These are phyloP conservation scores for Ustilago tritici DNA, from an alignment of 1,284 basidiomycete species.

Conservation along the genomic window DNA sequence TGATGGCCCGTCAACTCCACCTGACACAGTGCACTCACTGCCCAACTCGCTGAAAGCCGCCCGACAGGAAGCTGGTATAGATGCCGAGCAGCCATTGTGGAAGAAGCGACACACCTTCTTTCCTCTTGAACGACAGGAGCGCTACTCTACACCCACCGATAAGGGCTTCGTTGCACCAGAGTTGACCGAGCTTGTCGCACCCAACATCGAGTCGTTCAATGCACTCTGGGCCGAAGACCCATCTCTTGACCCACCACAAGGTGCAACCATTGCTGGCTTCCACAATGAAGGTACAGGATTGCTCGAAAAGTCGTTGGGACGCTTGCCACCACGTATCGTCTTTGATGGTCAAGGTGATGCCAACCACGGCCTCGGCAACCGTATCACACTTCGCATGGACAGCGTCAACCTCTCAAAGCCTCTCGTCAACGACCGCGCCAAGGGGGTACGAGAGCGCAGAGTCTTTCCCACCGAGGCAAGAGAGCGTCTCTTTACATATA, in stretches of 20 bases:
- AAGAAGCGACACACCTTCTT: conserved; percentile 75
- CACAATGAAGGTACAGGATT: conserved; percentile 79
- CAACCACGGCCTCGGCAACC: conserved; percentile 66
- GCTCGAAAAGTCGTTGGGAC: conserved; percentile 81
- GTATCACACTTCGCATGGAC: conserved; percentile 83
- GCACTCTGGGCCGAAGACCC: conserved; percentile 74
- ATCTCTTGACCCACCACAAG: conserved; percentile 55
- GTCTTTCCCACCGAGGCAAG: conserved; percentile 80
- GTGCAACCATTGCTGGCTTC: conserved; percentile 77
- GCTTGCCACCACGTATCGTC: conserved; percentile 88
- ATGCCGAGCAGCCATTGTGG: conserved; percentile 44
- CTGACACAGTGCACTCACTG: conserved; percentile 34
- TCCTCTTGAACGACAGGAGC: conserved; percentile 84
- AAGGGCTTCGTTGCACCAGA: conserved; percentile 81
- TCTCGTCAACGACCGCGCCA: conserved; percentile 87
- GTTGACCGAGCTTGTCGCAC: conserved; percentile 91
- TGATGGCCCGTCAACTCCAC: conserved; percentile 50
- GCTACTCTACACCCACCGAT: conserved; percentile 82
- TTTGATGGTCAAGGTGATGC: conserved; percentile 79
- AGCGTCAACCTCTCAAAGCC: conserved; percentile 86
- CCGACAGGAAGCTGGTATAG: conserved; percentile 36
- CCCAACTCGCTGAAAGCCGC: conserved; percentile 48
- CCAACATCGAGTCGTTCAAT: conserved; percentile 97
- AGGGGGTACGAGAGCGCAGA: conserved; percentile 79
- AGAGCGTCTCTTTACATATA: conserved; percentile 91